Base-by-base conservation (phyloP, 2,329 filamentous ascomycete genomes). In the Ophiostoma fasciatum region DNA sequence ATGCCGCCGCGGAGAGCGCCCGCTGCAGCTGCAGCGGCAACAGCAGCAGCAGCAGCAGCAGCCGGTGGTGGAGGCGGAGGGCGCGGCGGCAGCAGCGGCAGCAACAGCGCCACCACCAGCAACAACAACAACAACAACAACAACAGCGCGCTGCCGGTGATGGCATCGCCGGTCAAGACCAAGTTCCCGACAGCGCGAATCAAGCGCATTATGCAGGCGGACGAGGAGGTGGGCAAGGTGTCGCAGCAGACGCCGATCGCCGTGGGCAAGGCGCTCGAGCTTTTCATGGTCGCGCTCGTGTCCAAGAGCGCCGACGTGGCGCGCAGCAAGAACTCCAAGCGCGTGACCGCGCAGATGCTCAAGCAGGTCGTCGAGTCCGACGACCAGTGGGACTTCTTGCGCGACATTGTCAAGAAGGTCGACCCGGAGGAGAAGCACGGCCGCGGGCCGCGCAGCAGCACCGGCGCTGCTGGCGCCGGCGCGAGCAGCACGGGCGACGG, bases 181-280 rank as follows among this genome's bases (percentile, higher is more conserved):
- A 94, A 94, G 51, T 98, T 98, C 51, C 90, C 90, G 2, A 93
- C 93, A 22, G 90, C 90, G 12, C 73, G 90, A 43, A 98, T 98
- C 64, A 98, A 98, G 67, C 77, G 90, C 35, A 96, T 98, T 51
- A 96, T 98, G 90, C 90, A 98, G 60, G 88, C 88, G 10, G 90
- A 98, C 52, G 90, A 98, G 53, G 90, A 98, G 55, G 87, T 98
- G 1, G 90, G 90, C 43, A 98, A 98, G 61, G 90, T 98, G 9
- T 87, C 90, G 4, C 90, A 98, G 58, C 90, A 96, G 42, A 94
- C 90, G 1, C 88, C 88, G 13, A 92, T 94, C 38, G 90, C 88
- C 19, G 88, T 96, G 30, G 83, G 83, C 47, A 94, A 94, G 63
- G 90, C 90, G 13, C 68, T 98, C 7, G 90, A 98, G 60, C 68